Percentiles rank a stretch among this genome's conserved stretches.
These are phyloP conservation scores for Ganoderma multipileum DNA, from an alignment of 1,284 basidiomycete species.

Conservation along the genomic window DNA sequence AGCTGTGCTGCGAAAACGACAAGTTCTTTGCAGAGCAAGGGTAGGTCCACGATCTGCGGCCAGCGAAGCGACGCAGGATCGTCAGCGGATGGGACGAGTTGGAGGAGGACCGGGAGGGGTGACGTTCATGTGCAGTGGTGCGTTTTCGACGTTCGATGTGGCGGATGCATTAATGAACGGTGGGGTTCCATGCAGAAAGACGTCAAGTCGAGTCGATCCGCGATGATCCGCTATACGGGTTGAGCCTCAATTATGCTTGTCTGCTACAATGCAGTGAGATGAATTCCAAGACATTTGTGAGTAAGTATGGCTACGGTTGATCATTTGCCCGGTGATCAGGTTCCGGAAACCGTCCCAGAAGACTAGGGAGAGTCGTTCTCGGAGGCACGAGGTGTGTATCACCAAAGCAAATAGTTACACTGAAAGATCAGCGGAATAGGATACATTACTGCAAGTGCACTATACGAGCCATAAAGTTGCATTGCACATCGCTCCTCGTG, in stretches of 20 bases:
- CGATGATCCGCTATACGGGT: neutral
- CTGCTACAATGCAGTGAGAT: neutral
- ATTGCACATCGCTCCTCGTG: neutral
- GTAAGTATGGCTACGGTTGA: no score
- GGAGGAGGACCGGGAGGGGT: neutral
- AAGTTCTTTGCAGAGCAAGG: neutral
- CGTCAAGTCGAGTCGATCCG: neutral
- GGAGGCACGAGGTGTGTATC: neutral
- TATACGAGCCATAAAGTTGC: neutral
- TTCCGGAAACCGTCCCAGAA: no score
- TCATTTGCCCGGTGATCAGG: no score
- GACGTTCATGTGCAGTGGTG: neutral
- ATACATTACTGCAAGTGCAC: neutral
- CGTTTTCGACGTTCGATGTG: neutral
- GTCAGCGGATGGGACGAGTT: neutral
- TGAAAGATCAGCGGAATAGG: neutral
- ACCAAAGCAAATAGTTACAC: neutral
- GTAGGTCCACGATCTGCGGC: neutral
- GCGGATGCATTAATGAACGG: neutral
- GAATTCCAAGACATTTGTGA: no score
- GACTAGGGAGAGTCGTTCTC: neutral
- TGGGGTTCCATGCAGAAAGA: neutral
- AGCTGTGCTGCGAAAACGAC: conserved; percentile 39
- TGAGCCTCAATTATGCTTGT: neutral
- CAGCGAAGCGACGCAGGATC: neutral